phyloP scores from a whole-genome alignment of 2,329 filamentous ascomycete species.

The Talaromyces sp. region DNA sequence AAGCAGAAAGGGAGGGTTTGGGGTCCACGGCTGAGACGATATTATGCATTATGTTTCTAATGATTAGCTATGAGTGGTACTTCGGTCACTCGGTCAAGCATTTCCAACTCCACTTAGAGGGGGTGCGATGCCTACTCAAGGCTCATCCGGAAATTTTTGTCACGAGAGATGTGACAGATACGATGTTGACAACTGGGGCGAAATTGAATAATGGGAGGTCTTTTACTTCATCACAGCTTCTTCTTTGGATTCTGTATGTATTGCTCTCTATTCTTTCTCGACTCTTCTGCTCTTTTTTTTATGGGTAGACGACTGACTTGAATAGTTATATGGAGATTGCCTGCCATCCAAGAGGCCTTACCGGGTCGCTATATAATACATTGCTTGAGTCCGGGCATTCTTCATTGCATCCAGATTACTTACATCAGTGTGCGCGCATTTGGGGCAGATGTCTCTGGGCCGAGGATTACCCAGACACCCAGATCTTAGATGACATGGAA shows the following conservation, averaged over 20 bases:
- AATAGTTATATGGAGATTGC: constrained; percentile 9
- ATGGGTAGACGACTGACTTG: not conserved
- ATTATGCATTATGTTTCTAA: constrained; percentile 34
- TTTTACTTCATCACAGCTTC: constrained; percentile 33
- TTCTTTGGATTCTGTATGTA: constrained; percentile 33
- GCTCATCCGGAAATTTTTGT: constrained; percentile 31
- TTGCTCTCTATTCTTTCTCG: not conserved
- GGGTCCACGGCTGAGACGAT: constrained; percentile 25
- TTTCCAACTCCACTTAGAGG: constrained; percentile 34
- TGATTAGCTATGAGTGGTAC: constrained; percentile 34
- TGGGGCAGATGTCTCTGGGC: constrained; percentile 36
- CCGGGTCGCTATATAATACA: constrained; percentile 28
- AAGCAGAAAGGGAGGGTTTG: not conserved
- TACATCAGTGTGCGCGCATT: constrained; percentile 31
- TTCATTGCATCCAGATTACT: constrained; percentile 29
- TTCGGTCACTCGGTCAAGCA: constrained; percentile 32
- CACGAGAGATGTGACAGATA: constrained; percentile 23
- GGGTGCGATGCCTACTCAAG: constrained; percentile 32
- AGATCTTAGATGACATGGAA: constrained; percentile 36
- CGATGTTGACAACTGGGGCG: not conserved
- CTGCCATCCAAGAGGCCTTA: not conserved
- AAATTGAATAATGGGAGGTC: constrained; percentile 21
- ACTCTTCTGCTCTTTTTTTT: not conserved
- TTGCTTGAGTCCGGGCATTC: constrained; percentile 28
- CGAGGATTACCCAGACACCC: constrained; percentile 31